These are phyloP conservation scores for Thelonectria discophora DNA, from an alignment of 2,329 filamentous ascomycete species.

Conservation along the genomic window DNA sequence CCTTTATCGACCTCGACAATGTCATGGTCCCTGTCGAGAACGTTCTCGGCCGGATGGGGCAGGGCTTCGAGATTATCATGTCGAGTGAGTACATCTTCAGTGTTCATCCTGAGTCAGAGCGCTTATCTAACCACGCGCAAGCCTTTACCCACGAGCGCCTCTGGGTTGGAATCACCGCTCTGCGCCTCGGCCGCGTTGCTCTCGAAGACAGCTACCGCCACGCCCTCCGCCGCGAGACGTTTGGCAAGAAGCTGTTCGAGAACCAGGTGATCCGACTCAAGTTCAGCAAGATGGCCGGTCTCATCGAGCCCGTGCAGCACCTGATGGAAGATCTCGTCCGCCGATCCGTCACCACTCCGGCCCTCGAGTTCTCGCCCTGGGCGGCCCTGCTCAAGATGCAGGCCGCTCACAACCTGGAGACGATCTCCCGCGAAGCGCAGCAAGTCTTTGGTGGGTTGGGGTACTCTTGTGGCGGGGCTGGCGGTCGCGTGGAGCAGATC, in stretches of 20 bases:
- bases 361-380: background rate
- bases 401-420: constrained; percentile 5
- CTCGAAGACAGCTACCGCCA: constrained; percentile 60
- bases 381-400: constrained; percentile 13
- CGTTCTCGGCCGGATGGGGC: constrained; percentile 59
- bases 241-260: constrained; percentile 65
- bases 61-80: constrained; percentile 68
- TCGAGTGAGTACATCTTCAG: constrained; percentile 3
- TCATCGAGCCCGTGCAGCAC: constrained; percentile 58
- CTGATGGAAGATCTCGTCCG: background rate
- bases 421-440: constrained; percentile 12
- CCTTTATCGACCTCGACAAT: constrained; percentile 64
- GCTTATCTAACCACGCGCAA: background rate
- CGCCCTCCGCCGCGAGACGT: constrained; percentile 62
- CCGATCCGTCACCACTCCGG: background rate
- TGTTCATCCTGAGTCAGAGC: background rate
- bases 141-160: constrained; percentile 67
- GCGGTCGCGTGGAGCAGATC: constrained; percentile 14
- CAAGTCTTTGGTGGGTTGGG: constrained; percentile 19
- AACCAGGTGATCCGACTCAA: constrained; percentile 68
- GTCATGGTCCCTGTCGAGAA: constrained; percentile 58
- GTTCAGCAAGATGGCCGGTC: constrained; percentile 63
- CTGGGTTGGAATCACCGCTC: constrained; percentile 62
- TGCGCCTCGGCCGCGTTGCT: constrained; percentile 65
- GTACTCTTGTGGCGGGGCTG: constrained; percentile 5